Conservation (phyloP, 2,329 filamentous ascomycete species). For the Ceratocystiopsis sp. region DNA sequence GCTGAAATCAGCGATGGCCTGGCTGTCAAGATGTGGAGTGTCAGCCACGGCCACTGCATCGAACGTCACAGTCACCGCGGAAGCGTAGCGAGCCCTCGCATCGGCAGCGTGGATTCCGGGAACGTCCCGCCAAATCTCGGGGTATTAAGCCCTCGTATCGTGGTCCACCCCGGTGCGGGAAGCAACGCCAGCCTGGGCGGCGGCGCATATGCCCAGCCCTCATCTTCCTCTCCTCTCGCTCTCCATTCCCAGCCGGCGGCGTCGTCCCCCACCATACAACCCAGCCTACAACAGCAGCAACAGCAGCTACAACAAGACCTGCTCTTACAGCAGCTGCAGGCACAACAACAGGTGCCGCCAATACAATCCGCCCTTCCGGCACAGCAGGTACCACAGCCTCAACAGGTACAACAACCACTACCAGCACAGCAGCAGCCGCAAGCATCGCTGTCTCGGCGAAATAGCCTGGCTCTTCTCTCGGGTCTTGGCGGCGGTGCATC, state of each 20-base stretch:
- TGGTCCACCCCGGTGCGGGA: slow-evolving; percentile 12
- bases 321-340: background rate
- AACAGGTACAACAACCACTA: background rate
- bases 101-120: slow-evolving; percentile 30
- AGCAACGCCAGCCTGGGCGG: slow-evolving; percentile 6
- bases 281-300: slow-evolving; percentile 1
- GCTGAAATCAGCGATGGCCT: slow-evolving; percentile 77
- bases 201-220: slow-evolving; percentile 7
- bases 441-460: slow-evolving; percentile 2
- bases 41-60: slow-evolving; percentile 83
- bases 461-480: slow-evolving; percentile 6
- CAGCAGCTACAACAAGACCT: slow-evolving; percentile 3
- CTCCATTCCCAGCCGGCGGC: slow-evolving; percentile 10
- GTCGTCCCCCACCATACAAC: slow-evolving; percentile 8
- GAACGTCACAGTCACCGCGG: slow-evolving; percentile 53
- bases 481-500: background rate
- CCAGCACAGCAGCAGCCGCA: slow-evolving; percentile 1
- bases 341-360: background rate
- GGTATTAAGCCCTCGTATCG: slow-evolving; percentile 13
- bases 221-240: slow-evolving; percentile 10
- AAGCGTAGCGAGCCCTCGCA: slow-evolving; percentile 33
- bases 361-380: background rate
- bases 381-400: background rate
- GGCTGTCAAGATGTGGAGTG: slow-evolving; percentile 70
- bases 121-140: slow-evolving; percentile 5